These are phyloP conservation scores for Salix arbutifolia DNA, from an alignment of 345 rosid species.

Conservation along the genomic window DNA sequence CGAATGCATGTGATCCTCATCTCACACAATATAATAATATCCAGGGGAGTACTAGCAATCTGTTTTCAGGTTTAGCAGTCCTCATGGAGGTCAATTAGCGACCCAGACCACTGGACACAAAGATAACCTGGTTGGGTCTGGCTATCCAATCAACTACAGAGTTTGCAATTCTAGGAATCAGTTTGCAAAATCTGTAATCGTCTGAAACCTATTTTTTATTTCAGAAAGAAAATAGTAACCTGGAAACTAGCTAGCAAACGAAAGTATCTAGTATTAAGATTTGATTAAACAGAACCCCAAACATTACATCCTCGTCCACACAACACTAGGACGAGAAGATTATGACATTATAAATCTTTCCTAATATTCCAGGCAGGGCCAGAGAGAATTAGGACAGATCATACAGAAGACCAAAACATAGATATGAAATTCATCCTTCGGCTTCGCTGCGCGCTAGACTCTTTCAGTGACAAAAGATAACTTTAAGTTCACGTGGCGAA, in stretches of 20 bases:
- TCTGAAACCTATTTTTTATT: no score
- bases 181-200: no score
- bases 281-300: not conserved
- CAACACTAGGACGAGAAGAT: not conserved
- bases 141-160: no score
- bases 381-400: not conserved
- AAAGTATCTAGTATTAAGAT: not conserved
- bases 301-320: not conserved
- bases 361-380: not conserved
- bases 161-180: no score
- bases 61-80: no score
- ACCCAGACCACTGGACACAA: not conserved
- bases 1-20: no score
- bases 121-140: not conserved
- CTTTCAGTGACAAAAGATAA: constrained; percentile 79
- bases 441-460: no score
- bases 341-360: not conserved
- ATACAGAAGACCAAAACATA: not conserved
- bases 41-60: no score
- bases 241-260: not conserved
- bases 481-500: constrained; percentile 88
- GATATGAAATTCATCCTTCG: not conserved
- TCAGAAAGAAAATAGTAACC: no score
- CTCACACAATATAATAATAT: no score
- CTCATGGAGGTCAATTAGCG: not conserved